These are phyloP conservation scores for Fusarium phyllophilum DNA, from an alignment of 2,329 filamentous ascomycete genomes.

Conservation along the genomic window DNA sequence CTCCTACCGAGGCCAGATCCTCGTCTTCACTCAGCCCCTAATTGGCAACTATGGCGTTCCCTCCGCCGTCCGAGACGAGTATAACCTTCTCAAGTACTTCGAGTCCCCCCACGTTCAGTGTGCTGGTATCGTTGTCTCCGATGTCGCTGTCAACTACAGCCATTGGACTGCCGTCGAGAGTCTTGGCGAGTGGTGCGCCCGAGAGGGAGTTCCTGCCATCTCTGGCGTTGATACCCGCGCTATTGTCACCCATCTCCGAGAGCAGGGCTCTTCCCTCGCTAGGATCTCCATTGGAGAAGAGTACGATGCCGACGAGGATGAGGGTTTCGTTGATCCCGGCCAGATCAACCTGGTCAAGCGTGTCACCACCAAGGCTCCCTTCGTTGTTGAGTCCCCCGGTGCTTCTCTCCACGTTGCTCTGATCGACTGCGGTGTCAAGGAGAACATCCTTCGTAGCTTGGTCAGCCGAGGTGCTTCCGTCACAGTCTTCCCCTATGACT, in stretches of 20 bases:
- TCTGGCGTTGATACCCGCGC: constrained; percentile 96
- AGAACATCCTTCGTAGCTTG: constrained; percentile 97
- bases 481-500: constrained; percentile 95
- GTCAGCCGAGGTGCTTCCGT: constrained; percentile 91
- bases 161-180: constrained; percentile 99
- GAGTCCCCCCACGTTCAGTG: constrained; percentile 98
- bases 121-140: constrained; percentile 93
- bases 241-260: constrained; percentile 94
- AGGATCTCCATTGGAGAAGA: constrained; percentile 95
- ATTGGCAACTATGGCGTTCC: constrained; percentile 99
- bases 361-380: constrained; percentile 97
- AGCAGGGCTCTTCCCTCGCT: constrained; percentile 95
- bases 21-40: constrained; percentile 97
- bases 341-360: constrained; percentile 96
- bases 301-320: constrained; percentile 98
- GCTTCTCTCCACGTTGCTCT: constrained; percentile 91
- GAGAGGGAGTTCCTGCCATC: constrained; percentile 95
- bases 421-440: constrained; percentile 98
- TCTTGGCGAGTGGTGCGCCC: constrained; percentile 91
- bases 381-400: constrained; percentile 87
- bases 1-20: constrained; percentile 91
- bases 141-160: constrained; percentile 92
- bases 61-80: constrained; percentile 83
- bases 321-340: constrained; percentile 93
- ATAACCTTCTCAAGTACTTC: constrained; percentile 95